Conservation (phyloP, 768 basidiomycete genomes). For the Pleurotus tuoliensis region DNA sequence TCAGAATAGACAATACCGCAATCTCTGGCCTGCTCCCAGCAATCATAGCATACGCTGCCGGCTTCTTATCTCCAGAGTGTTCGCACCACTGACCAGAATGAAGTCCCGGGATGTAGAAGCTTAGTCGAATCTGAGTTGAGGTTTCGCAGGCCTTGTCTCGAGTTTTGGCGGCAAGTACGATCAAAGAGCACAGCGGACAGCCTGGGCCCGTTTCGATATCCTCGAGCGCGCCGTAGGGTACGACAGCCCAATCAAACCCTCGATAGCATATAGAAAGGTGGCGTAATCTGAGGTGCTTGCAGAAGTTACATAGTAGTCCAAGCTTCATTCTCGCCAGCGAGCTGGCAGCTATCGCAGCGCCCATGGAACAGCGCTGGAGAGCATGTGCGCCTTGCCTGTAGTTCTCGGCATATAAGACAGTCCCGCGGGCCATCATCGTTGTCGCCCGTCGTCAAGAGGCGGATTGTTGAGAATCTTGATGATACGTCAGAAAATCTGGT, state of each 20-base stretch:
- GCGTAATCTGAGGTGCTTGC: neutral
- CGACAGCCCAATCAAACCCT: neutral
- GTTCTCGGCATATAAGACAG: no score
- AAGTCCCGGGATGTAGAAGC: neutral
- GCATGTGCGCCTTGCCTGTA: no score
- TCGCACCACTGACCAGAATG: neutral
- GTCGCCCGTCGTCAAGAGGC: no score
- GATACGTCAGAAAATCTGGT: no score
- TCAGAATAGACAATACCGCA: neutral
- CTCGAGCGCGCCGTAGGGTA: neutral
- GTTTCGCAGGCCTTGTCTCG: neutral
- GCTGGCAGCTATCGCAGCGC: neutral
- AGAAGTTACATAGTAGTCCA: neutral
- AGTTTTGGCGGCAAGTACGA: neutral
- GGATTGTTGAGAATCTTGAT: no score
- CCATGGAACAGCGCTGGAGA: neutral
- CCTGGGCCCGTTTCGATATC: neutral
- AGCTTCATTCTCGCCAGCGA: neutral
- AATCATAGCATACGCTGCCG: neutral
- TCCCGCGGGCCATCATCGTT: no score
- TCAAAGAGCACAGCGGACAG: neutral
- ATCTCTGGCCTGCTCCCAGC: neutral
- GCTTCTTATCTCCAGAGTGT: neutral
- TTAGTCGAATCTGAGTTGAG: neutral
- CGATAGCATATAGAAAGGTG: neutral